phyloP scores from a whole-genome alignment of 768 basidiomycete genomes.

The Rhizopogon vinicolor region DNA sequence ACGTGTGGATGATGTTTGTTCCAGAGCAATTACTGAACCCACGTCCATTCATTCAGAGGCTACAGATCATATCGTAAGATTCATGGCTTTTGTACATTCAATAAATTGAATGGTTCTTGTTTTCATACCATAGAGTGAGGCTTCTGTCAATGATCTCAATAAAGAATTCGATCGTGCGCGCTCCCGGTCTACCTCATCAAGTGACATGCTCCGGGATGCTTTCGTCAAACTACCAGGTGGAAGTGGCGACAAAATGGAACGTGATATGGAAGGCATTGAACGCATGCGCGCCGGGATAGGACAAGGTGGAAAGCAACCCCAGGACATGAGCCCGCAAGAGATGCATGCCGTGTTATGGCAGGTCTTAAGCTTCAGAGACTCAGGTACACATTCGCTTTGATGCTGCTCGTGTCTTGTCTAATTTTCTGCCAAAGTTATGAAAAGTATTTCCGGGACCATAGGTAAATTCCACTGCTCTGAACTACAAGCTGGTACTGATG shows the following conservation, averaged over 20 bases:
- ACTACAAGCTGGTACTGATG: background rate
- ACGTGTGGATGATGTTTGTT: constrained; percentile 17
- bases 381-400: constrained; percentile 36
- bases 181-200: constrained; percentile 37
- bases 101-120: background rate
- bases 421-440: constrained; percentile 41
- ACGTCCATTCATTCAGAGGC: constrained; percentile 38
- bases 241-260: constrained; percentile 53
- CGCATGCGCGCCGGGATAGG: constrained; percentile 56
- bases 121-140: constrained; percentile 32
- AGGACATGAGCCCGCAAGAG: constrained; percentile 87
- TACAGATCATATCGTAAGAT: constrained; percentile 53
- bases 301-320: constrained; percentile 64
- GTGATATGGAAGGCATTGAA: constrained; percentile 73
- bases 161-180: constrained; percentile 70
- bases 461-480: constrained; percentile 32
- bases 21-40: background rate
- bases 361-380: constrained; percentile 81
- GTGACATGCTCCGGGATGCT: constrained; percentile 53
- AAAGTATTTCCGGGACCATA: constrained; percentile 74
- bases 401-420: background rate
- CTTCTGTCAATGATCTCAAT: constrained; percentile 86
- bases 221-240: constrained; percentile 62
- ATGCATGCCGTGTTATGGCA: constrained; percentile 81
- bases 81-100: background rate